Evolutionary conservation across 2,329 filamentous ascomycete species (phyloP), one percentile per base, ranked within the genome.

Genomic region (Hypoxylon sp.): DNA sequence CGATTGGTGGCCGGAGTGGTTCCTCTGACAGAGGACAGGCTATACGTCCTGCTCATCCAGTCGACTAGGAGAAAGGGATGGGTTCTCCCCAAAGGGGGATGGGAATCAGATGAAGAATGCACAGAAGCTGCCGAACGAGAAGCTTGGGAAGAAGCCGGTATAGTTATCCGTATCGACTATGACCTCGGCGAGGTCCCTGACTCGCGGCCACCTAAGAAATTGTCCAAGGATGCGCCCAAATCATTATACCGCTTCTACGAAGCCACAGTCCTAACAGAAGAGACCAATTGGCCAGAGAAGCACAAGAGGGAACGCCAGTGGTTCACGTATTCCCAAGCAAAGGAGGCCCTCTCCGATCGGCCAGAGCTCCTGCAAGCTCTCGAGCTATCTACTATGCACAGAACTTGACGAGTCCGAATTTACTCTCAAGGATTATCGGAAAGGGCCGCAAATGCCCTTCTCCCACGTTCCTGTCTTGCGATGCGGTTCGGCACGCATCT

Each of bases 91-190:
- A 99, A 99, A 81, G 96, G 96, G 78, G 96, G 96, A 68, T 99
- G 96, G 95, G 96, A 99, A 81, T 91, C 90, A 35, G 96, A 99
- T 81, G 96, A 99, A 83, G 89, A 91, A 69, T 96, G 93, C 71
- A 89, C 92, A 69, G 89, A 95, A 79, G 93, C 96, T 64, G 96
- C 96, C 62, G 82, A 91, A 85, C 85, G 96, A 74, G 96, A 99
- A 82, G 96, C 96, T 68, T 98, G 96, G 96, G 96, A 98, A 84
- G 96, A 98, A 83, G 96, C 95, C 46, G 96, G 96, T 76, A 97
- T 98, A 77, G 86, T 92, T 76, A 92, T 95, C 81, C 91, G 89
- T 66, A 91, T 98, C 80, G 90, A 92, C 75, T 92, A 91, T 79
- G 94, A 97, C 80, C 87, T 99, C 56, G 95, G 95, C 71, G 88